These are phyloP conservation scores for Beauveria medogensis DNA, from an alignment of 2,329 filamentous ascomycete genomes.

Conservation along the genomic window DNA sequence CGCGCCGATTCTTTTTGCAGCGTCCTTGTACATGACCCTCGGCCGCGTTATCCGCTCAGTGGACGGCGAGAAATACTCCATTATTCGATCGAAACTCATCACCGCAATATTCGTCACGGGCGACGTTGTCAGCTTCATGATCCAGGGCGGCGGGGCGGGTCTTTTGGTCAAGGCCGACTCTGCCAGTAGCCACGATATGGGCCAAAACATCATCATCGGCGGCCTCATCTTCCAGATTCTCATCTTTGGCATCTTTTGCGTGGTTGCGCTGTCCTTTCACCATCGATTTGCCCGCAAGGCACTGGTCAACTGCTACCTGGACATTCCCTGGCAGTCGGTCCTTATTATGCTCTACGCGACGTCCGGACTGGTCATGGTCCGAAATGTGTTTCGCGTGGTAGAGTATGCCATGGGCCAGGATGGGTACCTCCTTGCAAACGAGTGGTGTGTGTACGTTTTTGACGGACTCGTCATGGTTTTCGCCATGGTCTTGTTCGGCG, in stretches of 20 bases:
- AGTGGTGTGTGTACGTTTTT: conserved; percentile 33
- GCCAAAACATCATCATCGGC: conserved; percentile 40
- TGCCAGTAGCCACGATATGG: conserved; percentile 21
- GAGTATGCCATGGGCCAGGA: conserved; percentile 35
- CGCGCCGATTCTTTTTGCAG: conserved; percentile 37
- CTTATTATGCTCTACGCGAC: conserved; percentile 28
- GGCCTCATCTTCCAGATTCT: conserved; percentile 49
- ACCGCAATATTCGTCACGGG: conserved; percentile 25
- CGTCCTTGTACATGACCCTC: conserved; percentile 38
- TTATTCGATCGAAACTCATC: conserved; percentile 19
- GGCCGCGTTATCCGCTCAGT: conserved; percentile 27
- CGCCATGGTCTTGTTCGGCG: conserved; percentile 15
- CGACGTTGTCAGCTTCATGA: conserved; percentile 22
- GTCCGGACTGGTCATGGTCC: conserved; percentile 30
- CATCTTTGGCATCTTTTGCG: conserved; percentile 45
- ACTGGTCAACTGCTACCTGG: not conserved
- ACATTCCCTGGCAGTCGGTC: conserved; percentile 25
- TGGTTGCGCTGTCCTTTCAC: conserved; percentile 37
- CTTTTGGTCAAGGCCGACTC: conserved; percentile 19
- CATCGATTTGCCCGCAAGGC: conserved; percentile 10
- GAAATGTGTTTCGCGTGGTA: conserved; percentile 36
- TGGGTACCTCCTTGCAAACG: conserved; percentile 29
- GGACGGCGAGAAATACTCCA: conserved; percentile 16
- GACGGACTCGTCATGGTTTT: conserved; percentile 32
- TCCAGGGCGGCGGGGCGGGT: conserved; percentile 24